Base-by-base conservation (phyloP, 2,329 filamentous ascomycete species). In the Talaromyces rugulosus region DNA sequence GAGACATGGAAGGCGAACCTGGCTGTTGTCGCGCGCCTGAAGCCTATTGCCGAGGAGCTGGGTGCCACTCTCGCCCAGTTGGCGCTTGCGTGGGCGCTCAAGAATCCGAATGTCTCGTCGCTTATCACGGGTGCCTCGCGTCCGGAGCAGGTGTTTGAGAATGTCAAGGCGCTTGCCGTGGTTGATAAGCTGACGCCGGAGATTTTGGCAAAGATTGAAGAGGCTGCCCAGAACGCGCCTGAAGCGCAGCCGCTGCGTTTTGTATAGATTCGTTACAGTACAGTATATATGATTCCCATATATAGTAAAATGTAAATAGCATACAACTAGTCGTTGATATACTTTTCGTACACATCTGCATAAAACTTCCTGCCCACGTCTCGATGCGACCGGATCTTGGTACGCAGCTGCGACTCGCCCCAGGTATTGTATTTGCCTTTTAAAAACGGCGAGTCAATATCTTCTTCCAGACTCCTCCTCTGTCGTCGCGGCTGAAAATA, bases 41-140 rank as follows among this genome's bases (percentile, higher is more conserved):
- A 82, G 16, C 62, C 62, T 1, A 61, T 92, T 64, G 89, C 89
- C 1, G 82, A 89, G 56, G 83, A 80, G 68, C 78, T 92, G 28
- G 86, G 82, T n/a, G 80, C 86, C 62, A 85, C 84, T 56, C 80
- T 84, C 53, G 79, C 81, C 4, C 82, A 85, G 62, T 77, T 87
- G 7, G 79, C 83, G n/a, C 75, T 87, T 36, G 85, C 85, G 0
- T 87, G 85, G 85, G 77, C 76, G 55, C 77, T 84, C 31, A 85
- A 83, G 75, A 87, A 87, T 70, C 76, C 79, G 34, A 82, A 86
- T 62, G 85, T 87, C 40, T 71, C 72, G 11, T 74, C 74, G 4
- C 71, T 76, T 16, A 77, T 77, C 62, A 75, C 69, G 0, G 75
- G 85, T 2, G 79, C 78, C 4, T 79, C 76, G 12, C 72, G 74